Base-by-base conservation (phyloP, 1,284 basidiomycete genomes). In the Malassezia dermatis region DNA sequence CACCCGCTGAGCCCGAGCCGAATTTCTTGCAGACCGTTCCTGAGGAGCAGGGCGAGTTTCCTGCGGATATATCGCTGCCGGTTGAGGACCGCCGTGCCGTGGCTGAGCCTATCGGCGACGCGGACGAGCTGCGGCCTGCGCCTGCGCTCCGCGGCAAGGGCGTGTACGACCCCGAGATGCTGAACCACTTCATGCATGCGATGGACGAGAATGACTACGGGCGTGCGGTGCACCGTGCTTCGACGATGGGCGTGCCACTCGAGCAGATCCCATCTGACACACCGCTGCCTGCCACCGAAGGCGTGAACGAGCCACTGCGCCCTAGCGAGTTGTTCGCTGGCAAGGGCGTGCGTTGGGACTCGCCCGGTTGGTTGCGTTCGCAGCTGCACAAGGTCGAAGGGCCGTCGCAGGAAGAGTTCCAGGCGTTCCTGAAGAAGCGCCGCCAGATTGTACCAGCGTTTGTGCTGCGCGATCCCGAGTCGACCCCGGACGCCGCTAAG, bases 261-360 rank as follows among this genome's bases (percentile, higher is more conserved):
- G 45, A 37, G 10, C 42, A 34, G 37, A 52, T 58, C 30, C 51
- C 50, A n/a, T 56, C 37, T 12, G 32, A 40, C n/a, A 23, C 37
- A 12, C 48, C 27, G n/a, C 10, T 43, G 21, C 24, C 17, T 12
- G 12, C 23, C 8, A 30, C 34, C 4, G 13, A 21, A 3, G 28
- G 24, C 10, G 15, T 21, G 23, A 21, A n/a, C 26, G 48, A 49
- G 13, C 41, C 40, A 26, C 26, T 41, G 3, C 47, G 53, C 21
- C 66, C 66, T 2, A 65, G 63, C 13, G 67, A 69, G 27, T 54
- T 65, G 23, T 69, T 66, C 40, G 67, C 65, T 12, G 67, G 65
- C 34, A 66, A 67, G 43, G 67, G 65, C 27, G 61, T 69, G 21
- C 58, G 64, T 43, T 69, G 67, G 67, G 54, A 65, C n/a, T 43